phyloP scores from a whole-genome alignment of 2,329 filamentous ascomycete genomes.

The Monilinia laxa region DNA sequence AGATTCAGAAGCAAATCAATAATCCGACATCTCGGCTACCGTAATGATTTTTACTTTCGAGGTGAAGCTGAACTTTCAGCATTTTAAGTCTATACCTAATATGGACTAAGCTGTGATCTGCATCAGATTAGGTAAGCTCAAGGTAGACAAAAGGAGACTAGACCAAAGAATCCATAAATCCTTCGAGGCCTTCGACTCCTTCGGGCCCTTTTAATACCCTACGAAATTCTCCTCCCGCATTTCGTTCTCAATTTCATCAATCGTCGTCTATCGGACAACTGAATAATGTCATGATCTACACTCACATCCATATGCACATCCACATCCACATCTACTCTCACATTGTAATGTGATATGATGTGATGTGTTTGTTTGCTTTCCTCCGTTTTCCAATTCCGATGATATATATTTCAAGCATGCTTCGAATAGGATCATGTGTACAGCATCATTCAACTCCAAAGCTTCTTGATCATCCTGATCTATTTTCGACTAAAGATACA shows the following conservation, averaged over 20 bases:
- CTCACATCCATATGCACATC: neutral
- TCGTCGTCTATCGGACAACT: too few species aligned
- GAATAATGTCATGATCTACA: neutral
- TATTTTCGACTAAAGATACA: conserved; percentile 13
- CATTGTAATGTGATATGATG: neutral
- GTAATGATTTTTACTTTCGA: neutral
- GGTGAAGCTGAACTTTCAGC: neutral
- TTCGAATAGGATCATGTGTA: conserved; percentile 1
- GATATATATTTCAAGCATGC: neutral
- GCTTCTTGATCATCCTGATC: neutral
- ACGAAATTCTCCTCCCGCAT: too few species aligned
- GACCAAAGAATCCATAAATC: too few species aligned
- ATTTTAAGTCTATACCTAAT: neutral
- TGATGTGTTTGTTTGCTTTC: conserved; percentile 10
- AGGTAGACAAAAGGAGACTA: too few species aligned
- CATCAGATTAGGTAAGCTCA: too few species aligned
- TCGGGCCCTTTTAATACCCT: too few species aligned
- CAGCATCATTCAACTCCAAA: conserved; percentile 1
- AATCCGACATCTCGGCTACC: neutral
- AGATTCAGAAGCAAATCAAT: neutral
- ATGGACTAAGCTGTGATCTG: neutral
- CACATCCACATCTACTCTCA: too few species aligned
- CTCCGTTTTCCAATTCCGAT: neutral
- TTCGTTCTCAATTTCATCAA: neutral
- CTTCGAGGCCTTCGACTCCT: too few species aligned